Base-by-base conservation (phyloP, 345 rosid genomes). In the Turritis glabra region DNA sequence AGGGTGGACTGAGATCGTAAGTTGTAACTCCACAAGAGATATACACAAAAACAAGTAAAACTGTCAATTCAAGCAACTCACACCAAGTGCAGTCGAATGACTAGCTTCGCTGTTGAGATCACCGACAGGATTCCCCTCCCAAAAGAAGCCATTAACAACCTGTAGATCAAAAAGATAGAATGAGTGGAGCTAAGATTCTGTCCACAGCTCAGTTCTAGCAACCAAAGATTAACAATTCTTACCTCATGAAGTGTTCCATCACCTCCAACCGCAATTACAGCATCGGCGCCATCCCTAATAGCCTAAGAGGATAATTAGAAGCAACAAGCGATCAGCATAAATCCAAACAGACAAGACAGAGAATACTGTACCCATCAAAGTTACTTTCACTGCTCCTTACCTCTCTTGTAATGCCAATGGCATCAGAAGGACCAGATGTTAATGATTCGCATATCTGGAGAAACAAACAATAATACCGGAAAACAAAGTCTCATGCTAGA, bases 191-290 rank as follows among this genome's bases (percentile, higher is more conserved):
- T 47, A 50, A 47, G n/a, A 27, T 8, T 64, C 21, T 46, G 3
- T 27, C 21, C 41, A 55, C 2, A 33, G 51, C 33, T 67, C 13
- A 3, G 54, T 67, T 73, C 25, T 51, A 57, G 60, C 62, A 69
- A 69, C 40, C 29, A 60, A 61, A 50, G 5, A 33, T 10, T 26
- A 8, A 3, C 19, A 57, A 75, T 32, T 17, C 54, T 23, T 51
- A 92, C 98, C 97, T 95, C 98, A 26, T 95, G 99, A 80, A 95
- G 82, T 41, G 99, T 95, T 67, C 99, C 98, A 80, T 95, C 99
- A 23, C 99, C 99, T 79, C 99, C 99, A 18, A 95, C 99, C 30
- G 99, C 98, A 85, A 95, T 85, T 65, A 95, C 98, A 71, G 98
- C 98, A 80, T 92, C 96, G 35, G 90, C 98, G 26, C 98, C 98